Conservation (phyloP, 2,329 filamentous ascomycete genomes). For the Diaporthe sp. region DNA sequence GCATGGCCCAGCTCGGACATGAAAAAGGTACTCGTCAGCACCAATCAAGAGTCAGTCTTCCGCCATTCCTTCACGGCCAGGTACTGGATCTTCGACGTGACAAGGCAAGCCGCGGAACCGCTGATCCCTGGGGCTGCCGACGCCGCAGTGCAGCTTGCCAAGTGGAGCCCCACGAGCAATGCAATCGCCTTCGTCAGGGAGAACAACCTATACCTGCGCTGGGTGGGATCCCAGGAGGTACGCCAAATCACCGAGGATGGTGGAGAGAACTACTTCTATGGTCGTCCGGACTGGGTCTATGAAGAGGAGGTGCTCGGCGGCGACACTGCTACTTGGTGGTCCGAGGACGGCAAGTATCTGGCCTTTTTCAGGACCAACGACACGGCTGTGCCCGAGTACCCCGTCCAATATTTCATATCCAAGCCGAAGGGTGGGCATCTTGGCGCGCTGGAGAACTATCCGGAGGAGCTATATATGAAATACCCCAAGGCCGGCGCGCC, state of each 20-base stretch:
- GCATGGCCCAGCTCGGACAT: constrained; percentile 85
- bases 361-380: constrained; percentile 96
- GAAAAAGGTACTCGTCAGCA: constrained; percentile 86
- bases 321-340: constrained; percentile 95
- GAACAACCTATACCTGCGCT: constrained; percentile 91
- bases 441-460: constrained; percentile 85
- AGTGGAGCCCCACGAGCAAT: constrained; percentile 90
- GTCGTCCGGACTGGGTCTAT: constrained; percentile 97
- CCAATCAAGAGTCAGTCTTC: constrained; percentile 82
- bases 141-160: constrained; percentile 82
- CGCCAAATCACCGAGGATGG: constrained; percentile 88
- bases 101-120: constrained; percentile 80
- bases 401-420: constrained; percentile 92
- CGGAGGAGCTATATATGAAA: constrained; percentile 92
- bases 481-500: constrained; percentile 96
- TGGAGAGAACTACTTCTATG: constrained; percentile 90
- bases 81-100: constrained; percentile 95
- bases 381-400: constrained; percentile 89
- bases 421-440: constrained; percentile 82
- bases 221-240: constrained; percentile 67
- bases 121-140: constrained; percentile 77
- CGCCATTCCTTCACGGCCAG: constrained; percentile 87
- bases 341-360: constrained; percentile 86
- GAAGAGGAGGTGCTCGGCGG: constrained; percentile 85
- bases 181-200: constrained; percentile 89